These are phyloP conservation scores for Neolentinus lepideus DNA, from an alignment of 1,284 basidiomycete genomes.

Conservation along the genomic window DNA sequence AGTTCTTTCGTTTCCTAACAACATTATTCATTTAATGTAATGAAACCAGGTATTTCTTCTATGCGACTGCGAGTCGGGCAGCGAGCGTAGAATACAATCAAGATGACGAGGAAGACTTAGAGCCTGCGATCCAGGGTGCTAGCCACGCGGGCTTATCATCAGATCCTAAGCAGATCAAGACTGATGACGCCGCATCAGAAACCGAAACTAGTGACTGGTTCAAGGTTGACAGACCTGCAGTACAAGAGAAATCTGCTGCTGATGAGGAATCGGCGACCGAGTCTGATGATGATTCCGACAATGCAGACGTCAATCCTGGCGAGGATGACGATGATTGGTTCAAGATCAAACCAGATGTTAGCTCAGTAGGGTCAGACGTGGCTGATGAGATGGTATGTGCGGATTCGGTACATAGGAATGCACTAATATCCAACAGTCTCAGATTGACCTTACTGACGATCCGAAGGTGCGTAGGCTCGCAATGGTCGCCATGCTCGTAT, in stretches of 20 bases:
- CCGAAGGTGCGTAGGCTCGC: not conserved
- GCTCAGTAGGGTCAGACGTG: not conserved
- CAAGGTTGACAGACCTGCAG: constrained; percentile 29
- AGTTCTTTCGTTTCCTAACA: constrained; percentile 4
- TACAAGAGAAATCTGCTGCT: constrained; percentile 21
- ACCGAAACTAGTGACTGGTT: constrained; percentile 56
- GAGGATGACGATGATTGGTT: constrained; percentile 42
- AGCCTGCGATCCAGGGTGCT: constrained; percentile 35
- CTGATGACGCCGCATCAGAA: constrained; percentile 7
- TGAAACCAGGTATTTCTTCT: constrained; percentile 62
- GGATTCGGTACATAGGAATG: not conserved
- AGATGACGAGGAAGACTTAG: constrained; percentile 16
- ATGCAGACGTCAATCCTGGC: constrained; percentile 41
- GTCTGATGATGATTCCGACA: constrained; percentile 39
- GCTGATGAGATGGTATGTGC: not conserved
- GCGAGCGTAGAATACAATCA: constrained; percentile 23
- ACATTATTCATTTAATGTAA: constrained; percentile 2
- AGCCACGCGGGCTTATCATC: constrained; percentile 17
- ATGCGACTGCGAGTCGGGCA: constrained; percentile 40
- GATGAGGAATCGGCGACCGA: constrained; percentile 61
- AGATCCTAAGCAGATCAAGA: not conserved
- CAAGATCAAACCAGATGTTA: constrained; percentile 16
- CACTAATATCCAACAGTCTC: not conserved
- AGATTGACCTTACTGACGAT: not conserved
- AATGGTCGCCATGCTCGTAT: not conserved